Evolutionary conservation across 1,284 basidiomycete species (phyloP).

Genomic region (Cryptococcus floricola): DNA sequence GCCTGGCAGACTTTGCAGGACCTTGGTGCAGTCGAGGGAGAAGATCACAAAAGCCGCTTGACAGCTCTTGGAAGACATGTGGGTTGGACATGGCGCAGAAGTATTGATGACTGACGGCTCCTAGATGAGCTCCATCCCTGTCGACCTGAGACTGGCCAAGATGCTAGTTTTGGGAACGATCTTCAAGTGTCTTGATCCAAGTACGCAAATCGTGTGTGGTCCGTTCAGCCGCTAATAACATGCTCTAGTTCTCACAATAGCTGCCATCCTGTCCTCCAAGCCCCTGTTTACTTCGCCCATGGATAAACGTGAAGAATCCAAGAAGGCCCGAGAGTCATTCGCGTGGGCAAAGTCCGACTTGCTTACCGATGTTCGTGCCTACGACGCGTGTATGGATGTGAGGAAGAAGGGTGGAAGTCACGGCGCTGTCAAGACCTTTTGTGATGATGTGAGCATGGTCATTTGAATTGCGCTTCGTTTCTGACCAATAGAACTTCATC

Average conservation of each 20-base stretch:
- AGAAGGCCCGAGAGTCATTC: constrained; percentile 66
- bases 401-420: constrained; percentile 55
- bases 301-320: constrained; percentile 77
- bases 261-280: constrained; percentile 80
- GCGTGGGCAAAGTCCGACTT: constrained; percentile 75
- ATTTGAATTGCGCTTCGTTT: constrained; percentile 14
- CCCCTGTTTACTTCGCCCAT: constrained; percentile 76
- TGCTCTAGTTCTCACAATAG: constrained; percentile 66
- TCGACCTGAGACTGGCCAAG: constrained; percentile 88
- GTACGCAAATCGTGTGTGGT: constrained; percentile 10
- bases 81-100: constrained; percentile 43
- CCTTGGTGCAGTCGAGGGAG: constrained; percentile 70
- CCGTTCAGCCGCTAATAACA: not conserved
- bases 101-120: not conserved
- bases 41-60: constrained; percentile 56
- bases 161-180: constrained; percentile 81
- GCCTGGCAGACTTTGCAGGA: constrained; percentile 72
- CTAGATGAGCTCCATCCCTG: constrained; percentile 69
- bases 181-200: constrained; percentile 67
- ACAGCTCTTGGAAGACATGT: constrained; percentile 82
- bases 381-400: constrained; percentile 61
- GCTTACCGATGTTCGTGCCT: constrained; percentile 75
- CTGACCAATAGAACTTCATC: constrained; percentile 70
- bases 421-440: constrained; percentile 60
- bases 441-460: constrained; percentile 66